Conservation (phyloP, 345 rosid species). For the Streptanthus diversifolius region DNA sequence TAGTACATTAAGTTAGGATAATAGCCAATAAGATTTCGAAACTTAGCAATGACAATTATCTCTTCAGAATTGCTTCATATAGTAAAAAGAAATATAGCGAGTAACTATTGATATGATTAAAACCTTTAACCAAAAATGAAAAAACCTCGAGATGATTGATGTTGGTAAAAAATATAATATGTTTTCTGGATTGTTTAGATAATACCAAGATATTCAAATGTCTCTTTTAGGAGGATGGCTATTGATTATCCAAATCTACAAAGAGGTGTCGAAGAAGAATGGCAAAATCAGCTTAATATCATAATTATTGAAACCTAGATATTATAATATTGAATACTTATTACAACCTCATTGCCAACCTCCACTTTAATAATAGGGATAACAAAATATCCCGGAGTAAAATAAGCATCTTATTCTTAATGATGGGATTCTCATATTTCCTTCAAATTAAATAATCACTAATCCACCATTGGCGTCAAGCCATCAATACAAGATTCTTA, state of each 20-base stretch:
- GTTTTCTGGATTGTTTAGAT: neutral
- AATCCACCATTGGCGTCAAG: constrained; percentile 6
- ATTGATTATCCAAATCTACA: constrained; percentile 24
- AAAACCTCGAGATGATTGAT: neutral
- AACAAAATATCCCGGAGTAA: constrained; percentile 13
- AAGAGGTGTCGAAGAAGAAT: neutral
- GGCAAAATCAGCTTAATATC: constrained; percentile 22
- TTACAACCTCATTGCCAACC: constrained; percentile 14
- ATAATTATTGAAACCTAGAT: constrained; percentile 18
- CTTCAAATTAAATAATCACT: neutral
- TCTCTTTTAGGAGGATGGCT: constrained; percentile 14
- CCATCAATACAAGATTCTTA: neutral
- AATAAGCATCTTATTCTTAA: constrained; percentile 29
- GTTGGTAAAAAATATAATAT: neutral
- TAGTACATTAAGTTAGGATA: neutral
- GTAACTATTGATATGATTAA: neutral
- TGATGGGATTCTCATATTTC: neutral
- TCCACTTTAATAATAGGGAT: constrained; percentile 10
- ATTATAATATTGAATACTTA: neutral
- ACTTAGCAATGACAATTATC: neutral
- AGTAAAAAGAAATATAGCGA: neutral
- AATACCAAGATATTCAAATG: constrained; percentile 7
- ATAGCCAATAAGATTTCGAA: neutral
- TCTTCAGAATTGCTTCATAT: neutral
- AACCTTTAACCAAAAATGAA: neutral